phyloP scores from a whole-genome alignment of 495 filamentous ascomycete species.

The Penicillium dipodomyicola region DNA sequence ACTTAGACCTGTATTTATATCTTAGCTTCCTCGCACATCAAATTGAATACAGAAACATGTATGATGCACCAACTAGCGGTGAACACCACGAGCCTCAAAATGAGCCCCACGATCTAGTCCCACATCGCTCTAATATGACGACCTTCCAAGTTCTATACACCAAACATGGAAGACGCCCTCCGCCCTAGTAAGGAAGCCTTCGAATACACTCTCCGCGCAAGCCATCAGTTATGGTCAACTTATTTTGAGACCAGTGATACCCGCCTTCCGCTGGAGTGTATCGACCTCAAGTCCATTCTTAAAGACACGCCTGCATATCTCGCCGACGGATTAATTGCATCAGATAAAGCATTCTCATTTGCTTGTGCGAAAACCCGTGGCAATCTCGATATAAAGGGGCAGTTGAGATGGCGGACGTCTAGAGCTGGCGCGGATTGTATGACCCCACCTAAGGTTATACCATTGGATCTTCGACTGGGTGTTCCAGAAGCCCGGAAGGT shows the following conservation, averaged over 20 bases:
- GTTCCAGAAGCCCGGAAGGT: constrained; percentile 12
- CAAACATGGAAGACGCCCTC: neutral
- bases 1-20: neutral
- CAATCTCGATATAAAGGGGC: neutral
- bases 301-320: neutral
- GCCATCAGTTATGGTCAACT: neutral
- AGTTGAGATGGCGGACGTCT: constrained; percentile 1
- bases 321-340: neutral
- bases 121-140: neutral
- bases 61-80: neutral
- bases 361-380: neutral
- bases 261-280: neutral
- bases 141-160: neutral
- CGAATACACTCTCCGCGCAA: neutral
- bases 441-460: constrained; percentile 15
- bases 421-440: neutral
- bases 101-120: neutral
- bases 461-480: constrained; percentile 20
- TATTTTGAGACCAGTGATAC: neutral
- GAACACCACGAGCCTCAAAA: neutral
- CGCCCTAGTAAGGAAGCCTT: neutral
- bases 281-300: neutral
- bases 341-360: neutral
- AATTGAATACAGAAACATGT: too few relatives aligned
- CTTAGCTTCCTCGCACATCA: neutral